A percentile compares a stretch with the other conserved stretches of the same genome.
Evolutionary conservation across 1,284 basidiomycete genomes (phyloP).

Genomic region (Cryptococcus sp.): DNA sequence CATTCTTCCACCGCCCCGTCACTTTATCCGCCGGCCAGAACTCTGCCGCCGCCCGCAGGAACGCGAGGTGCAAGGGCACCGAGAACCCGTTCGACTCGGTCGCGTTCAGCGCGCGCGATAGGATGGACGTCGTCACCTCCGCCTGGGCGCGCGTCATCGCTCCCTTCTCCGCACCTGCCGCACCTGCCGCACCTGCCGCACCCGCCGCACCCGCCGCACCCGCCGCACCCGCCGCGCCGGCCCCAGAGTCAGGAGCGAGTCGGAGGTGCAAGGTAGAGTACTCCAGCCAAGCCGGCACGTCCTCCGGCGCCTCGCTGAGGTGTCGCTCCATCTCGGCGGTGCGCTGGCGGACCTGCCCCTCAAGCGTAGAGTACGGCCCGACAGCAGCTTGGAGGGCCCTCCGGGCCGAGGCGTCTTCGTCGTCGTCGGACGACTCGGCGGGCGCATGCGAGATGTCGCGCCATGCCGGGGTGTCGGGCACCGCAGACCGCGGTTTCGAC

Average conservation of each 20-base stretch:
- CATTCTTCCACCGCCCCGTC: constrained; percentile 42
- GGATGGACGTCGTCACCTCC: constrained; percentile 44
- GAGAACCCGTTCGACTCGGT: constrained; percentile 28
- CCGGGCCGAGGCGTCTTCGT: constrained; percentile 23
- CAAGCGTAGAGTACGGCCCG: constrained; percentile 28
- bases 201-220: constrained; percentile 8
- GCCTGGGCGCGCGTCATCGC: constrained; percentile 30
- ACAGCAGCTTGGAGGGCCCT: constrained; percentile 20
- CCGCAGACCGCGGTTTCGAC: background rate
- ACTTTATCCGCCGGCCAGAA: constrained; percentile 39
- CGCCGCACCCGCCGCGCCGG: too few species aligned
- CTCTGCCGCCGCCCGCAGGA: constrained; percentile 35
- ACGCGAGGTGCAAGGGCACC: constrained; percentile 37
- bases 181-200: constrained; percentile 6
- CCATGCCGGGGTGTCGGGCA: constrained; percentile 13
- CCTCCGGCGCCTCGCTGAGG: constrained; percentile 25
- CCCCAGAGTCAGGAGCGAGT: constrained; percentile 13
- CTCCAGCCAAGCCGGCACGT: constrained; percentile 39
- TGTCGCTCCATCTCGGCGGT: constrained; percentile 36
- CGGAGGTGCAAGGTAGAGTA: constrained; percentile 41
- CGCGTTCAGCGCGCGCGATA: constrained; percentile 38
- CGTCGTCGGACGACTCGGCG: constrained; percentile 4
- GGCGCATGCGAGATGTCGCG: constrained; percentile 9
- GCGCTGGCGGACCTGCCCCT: constrained; percentile 26
- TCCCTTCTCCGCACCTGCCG: constrained; percentile 9